Base-by-base conservation (phyloP, 495 filamentous ascomycete species). In the Xylaria intraflava region DNA sequence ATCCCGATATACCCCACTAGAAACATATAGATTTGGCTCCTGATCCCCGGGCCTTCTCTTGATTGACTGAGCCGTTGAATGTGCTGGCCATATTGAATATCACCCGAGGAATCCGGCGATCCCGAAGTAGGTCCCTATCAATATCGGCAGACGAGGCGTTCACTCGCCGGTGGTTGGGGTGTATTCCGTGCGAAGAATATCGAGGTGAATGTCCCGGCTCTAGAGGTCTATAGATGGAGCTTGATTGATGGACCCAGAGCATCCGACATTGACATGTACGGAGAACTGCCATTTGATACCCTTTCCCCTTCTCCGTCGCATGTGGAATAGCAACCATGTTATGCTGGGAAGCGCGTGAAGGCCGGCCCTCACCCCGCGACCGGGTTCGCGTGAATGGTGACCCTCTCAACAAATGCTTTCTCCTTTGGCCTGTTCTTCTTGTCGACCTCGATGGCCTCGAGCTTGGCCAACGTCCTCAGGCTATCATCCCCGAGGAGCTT, bases 311-410 rank as follows among this genome's bases (percentile, higher is more conserved):
- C 1, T 9, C 22, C 22, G 11, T 27, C 3, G 46, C 7, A 17
- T 1, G 17, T 33, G 26, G 27, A 11, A 20, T 33, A 14, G 20
- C 33, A 22, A 19, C 7, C n/a, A 12, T 44, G 8, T 14, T 38
- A 30, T 23, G 30, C 14, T 26, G 19, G 20, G 2, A 52, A 22
- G 4, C 20, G 39, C 10, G 22, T 12, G 10, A 16, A 30, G 36
- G 11, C 39, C 9, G 38, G 38, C 6, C 33, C 46, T 84, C 77
- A 88, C 55, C 70, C 83, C 2, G 93, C 93, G 46, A 97, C 69
- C 0, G 94, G 93, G 68, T 98, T 98, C 12, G 93, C 93, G 73
- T 97, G 93, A 20, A 98, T 86, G 5, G 85, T 92, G 14, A 97
- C 83, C 6, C 69, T 75, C 53, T 89, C 78, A 46, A 96, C 89